Conservation (phyloP, 352 stramenopile species). For the Phytophthora syringae region DNA sequence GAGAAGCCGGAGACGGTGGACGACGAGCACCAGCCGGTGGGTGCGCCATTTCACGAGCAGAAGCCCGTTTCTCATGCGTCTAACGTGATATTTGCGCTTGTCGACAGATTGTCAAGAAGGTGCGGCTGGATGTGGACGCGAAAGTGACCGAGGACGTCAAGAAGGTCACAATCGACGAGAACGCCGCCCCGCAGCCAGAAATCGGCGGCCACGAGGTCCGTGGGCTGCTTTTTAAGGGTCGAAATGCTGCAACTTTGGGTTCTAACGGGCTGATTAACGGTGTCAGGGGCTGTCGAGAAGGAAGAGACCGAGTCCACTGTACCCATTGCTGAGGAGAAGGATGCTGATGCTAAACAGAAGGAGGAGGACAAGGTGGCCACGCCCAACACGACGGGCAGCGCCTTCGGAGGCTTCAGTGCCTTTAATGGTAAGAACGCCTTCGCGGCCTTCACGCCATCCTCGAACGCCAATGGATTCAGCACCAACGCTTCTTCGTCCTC, state of each 20-base stretch:
- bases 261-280: slow-evolving; percentile 7
- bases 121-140: slow-evolving; percentile 56
- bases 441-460: slow-evolving; percentile 43
- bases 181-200: slow-evolving; percentile 29
- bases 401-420: slow-evolving; percentile 56
- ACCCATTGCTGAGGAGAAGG: slow-evolving; percentile 12
- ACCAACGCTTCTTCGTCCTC: slow-evolving; percentile 20
- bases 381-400: slow-evolving; percentile 42
- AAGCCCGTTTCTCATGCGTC: not conserved
- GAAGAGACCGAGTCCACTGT: slow-evolving; percentile 12
- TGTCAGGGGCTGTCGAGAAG: slow-evolving; percentile 15
- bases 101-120: slow-evolving; percentile 61
- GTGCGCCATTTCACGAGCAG: not conserved
- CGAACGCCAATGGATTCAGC: slow-evolving; percentile 31
- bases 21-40: slow-evolving; percentile 67
- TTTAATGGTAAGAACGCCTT: slow-evolving; percentile 65
- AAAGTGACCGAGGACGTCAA: slow-evolving; percentile 59
- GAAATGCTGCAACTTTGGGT: slow-evolving; percentile 2
- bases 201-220: slow-evolving; percentile 34
- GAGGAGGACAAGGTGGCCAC: slow-evolving; percentile 29
- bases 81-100: not conserved
- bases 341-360: slow-evolving; percentile 11
- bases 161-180: slow-evolving; percentile 49
- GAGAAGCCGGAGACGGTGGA: slow-evolving; percentile 73
- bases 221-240: not conserved